Evolutionary conservation across 2,329 filamentous ascomycete species (phyloP), one percentile per base, ranked within the genome.

Genomic region (Ceratocystis variospora): DNA sequence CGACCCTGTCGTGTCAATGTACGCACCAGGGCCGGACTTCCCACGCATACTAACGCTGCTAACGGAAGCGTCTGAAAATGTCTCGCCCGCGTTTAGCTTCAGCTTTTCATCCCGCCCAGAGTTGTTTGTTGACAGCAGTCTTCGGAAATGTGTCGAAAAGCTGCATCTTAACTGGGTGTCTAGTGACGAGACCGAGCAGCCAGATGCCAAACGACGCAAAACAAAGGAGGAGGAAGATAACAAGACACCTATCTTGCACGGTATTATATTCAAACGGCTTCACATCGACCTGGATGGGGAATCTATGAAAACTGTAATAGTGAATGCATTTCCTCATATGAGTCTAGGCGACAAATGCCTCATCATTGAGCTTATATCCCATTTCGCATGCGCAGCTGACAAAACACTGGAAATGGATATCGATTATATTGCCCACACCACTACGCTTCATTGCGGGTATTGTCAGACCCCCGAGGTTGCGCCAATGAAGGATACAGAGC

Each of bases 301-400:
- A 48, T 68, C 73, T 45, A 66, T 70, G 6, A 61, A 55, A 33
- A 79, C 77, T 45, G 70, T 71, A 28, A 19, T 68, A 6, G n/a
- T 46, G 1, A 44, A 48, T 25, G 70, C 72, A 25, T 85, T 85
- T 71, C 70, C 77, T 12, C 71, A 73, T 15, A 73, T 84, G 3
- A 70, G 77, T 17, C 80, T 84, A 67, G 68, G 74, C 6, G 75
- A 79, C 28, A 80, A 83, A 71, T 83, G 80, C 70, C 77, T 77
- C 44, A 74, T 79, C 7, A 75, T 88, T 50, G 76, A 83, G 46
- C 72, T 80, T 10, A 72, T 90, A 15, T 82, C 84, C 2, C 79
- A 78, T 62, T 73, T 84, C 61, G 77, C 81, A 19, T 89, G 86
- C 72, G 80, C 80, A 17, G 76, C 78, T 15, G 79, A 82, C 66